Conservation (phyloP, 768 basidiomycete genomes). For the Rhizopogon vulgaris region DNA sequence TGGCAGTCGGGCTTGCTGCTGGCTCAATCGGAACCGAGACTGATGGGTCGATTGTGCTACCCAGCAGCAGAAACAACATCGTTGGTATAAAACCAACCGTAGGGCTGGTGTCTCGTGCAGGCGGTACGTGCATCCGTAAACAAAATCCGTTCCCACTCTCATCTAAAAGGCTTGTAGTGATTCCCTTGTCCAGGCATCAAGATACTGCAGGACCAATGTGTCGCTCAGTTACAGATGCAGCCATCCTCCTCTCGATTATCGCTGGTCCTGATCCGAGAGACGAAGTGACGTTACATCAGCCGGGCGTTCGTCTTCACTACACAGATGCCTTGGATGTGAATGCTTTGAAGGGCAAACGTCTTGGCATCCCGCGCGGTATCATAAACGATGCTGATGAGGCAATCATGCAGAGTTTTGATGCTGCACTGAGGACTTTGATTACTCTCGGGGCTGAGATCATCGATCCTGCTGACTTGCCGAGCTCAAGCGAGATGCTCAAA, state of each 20-base stretch:
- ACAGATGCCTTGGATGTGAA: conserved; percentile 40
- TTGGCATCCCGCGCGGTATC: conserved; percentile 38
- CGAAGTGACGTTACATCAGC: conserved; percentile 36
- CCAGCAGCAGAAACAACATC: conserved; percentile 28
- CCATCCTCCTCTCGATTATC: conserved; percentile 42
- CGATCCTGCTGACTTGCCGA: conserved; percentile 43
- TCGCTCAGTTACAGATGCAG: conserved; percentile 31
- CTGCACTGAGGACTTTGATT: conserved; percentile 30
- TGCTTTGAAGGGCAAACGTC: conserved; percentile 38
- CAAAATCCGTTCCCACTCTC: too few relatives aligned
- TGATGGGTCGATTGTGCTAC: conserved; percentile 33
- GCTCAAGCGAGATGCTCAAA: conserved; percentile 18
- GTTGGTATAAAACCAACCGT: conserved; percentile 22
- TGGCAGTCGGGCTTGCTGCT: conserved; percentile 36
- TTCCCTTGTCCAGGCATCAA: conserved; percentile 37
- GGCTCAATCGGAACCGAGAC: conserved; percentile 41
- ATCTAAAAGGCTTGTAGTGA: conserved; percentile 21
- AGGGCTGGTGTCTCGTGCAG: conserved; percentile 31
- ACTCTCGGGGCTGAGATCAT: conserved; percentile 35
- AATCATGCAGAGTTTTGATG: conserved; percentile 28
- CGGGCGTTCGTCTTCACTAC: conserved; percentile 46
- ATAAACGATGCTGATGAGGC: conserved; percentile 17
- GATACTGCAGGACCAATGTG: conserved; percentile 35
- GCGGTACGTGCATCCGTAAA: conserved; percentile 15
- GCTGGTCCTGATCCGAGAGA: conserved; percentile 37